Evolutionary conservation across 495 filamentous ascomycete species (phyloP), one percentile per base, ranked within the genome.

Genomic region (Penicillium cataractarum): DNA sequence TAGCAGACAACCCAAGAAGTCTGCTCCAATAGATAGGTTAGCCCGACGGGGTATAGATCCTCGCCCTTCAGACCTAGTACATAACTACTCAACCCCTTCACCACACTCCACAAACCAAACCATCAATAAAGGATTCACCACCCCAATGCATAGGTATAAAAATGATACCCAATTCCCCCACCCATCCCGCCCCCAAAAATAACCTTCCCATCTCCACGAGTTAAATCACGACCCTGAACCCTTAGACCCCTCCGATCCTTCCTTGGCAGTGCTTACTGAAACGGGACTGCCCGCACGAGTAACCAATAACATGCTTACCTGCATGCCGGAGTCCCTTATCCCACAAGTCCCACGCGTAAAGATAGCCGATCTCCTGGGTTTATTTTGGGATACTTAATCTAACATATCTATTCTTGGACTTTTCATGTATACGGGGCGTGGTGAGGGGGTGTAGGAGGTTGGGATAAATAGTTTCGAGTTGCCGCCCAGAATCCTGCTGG

Each of bases 191-290:
- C 56, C 57, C 61, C 64, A 67, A 67, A 67, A 67, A 64, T 64
- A 54, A 57, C 12, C 21, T 42, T 19, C 40, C 35, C 5, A 24
- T 12, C 42, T 40, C 46, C 24, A 49, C 32, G 24, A 31, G 37
- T n/a, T 24, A 56, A n/a, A 50, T 3, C 15, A 26, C 46, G 3
- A 17, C 22, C 21, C 58, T 57, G 31, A 50, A 40, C 58, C 48
- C 52, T 21, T 46, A 21, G 27, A 21, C 40, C 40, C 40, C 42
- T 22, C 21, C 8, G 40, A 46, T 46, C 42, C 19, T 32, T 49
- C 49, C 67, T 67, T 71, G 66, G 69, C 66, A 24, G 61, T 61
- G 66, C 63, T 56, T 69, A 50, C 61, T 68, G 66, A 66, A 69
- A 69, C 63, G 52, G 19, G 29, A 26, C 26, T 17, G 19, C 42